Evolutionary conservation across 2,329 filamentous ascomycete species (phyloP).

Genomic region (Hypoxylon sp.): DNA sequence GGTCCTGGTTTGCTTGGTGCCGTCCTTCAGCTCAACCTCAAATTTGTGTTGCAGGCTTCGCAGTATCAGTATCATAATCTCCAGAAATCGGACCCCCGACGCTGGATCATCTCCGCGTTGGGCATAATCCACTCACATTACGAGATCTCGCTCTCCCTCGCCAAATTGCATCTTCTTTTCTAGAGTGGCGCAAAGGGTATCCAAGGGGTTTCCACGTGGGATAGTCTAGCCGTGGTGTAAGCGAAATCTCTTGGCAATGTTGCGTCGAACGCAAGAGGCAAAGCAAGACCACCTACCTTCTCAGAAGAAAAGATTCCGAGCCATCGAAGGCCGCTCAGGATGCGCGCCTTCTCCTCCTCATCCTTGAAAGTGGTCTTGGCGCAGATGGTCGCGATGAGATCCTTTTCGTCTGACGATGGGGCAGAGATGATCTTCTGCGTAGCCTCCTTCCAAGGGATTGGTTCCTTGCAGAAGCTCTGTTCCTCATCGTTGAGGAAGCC

Average conservation of each 20-base stretch:
- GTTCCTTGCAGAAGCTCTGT: slow-evolving; percentile 73
- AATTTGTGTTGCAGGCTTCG: slow-evolving; percentile 80
- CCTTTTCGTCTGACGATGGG: slow-evolving; percentile 57
- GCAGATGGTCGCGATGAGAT: slow-evolving; percentile 72
- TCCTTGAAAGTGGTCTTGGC: slow-evolving; percentile 80
- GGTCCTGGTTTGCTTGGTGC: slow-evolving; percentile 79
- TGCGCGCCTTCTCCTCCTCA: slow-evolving; percentile 76
- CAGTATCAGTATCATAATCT: background rate
- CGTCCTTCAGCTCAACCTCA: slow-evolving; percentile 85
- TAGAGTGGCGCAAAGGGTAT: slow-evolving; percentile 87
- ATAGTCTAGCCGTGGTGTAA: slow-evolving; percentile 63
- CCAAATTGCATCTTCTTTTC: slow-evolving; percentile 93
- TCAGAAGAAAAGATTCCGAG: slow-evolving; percentile 76
- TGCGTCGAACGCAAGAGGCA: background rate
- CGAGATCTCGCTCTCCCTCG: slow-evolving; percentile 85
- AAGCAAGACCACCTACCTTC: slow-evolving; percentile 42
- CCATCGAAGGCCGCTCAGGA: slow-evolving; percentile 80
- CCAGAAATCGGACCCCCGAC: background rate
- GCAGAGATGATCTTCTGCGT: slow-evolving; percentile 82
- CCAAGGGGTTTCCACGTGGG: slow-evolving; percentile 82
- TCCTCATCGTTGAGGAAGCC: slow-evolving; percentile 84
- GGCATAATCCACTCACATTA: slow-evolving; percentile 61
- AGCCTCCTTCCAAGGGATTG: slow-evolving; percentile 85
- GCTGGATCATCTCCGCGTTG: background rate
- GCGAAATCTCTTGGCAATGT: background rate